Conservation (phyloP, 2,329 filamentous ascomycete species). For the Biscogniauxia marginata region DNA sequence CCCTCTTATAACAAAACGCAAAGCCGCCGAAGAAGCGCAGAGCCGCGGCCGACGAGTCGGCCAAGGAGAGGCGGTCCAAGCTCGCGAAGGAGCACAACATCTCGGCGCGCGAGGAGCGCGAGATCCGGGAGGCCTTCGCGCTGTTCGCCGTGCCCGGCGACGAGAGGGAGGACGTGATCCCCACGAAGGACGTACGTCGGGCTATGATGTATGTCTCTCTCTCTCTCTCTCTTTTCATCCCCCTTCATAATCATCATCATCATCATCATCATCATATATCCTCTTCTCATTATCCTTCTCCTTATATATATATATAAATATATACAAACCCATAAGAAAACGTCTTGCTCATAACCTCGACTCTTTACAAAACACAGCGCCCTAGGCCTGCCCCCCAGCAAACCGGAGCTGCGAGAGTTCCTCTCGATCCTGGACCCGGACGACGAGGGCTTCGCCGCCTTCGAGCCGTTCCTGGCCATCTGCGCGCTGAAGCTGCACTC, state of each 20-base stretch:
- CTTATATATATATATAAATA: not conserved
- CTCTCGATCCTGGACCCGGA: slow-evolving; percentile 81
- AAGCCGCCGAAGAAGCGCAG: slow-evolving; percentile 55
- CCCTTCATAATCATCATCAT: too few species aligned
- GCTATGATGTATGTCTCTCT: slow-evolving; percentile 63
- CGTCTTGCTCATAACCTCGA: not conserved
- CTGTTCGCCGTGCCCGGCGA: slow-evolving; percentile 74
- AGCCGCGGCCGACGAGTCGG: slow-evolving; percentile 28
- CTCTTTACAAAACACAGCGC: slow-evolving; percentile 55
- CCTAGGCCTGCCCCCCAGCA: slow-evolving; percentile 69
- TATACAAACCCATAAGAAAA: not conserved
- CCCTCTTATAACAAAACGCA: not conserved
- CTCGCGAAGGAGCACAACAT: slow-evolving; percentile 92
- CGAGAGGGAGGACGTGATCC: slow-evolving; percentile 71
- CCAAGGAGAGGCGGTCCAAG: slow-evolving; percentile 68
- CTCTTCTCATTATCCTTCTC: slow-evolving; percentile 1
- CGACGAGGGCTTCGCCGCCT: slow-evolving; percentile 72
- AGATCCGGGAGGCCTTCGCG: slow-evolving; percentile 87
- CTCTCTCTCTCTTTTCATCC: not conserved
- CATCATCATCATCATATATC: slow-evolving; percentile 2
- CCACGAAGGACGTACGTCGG: slow-evolving; percentile 65
- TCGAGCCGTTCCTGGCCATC: slow-evolving; percentile 80
- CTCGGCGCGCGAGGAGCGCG: slow-evolving; percentile 76
- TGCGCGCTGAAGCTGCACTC: slow-evolving; percentile 81
- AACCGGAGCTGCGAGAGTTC: slow-evolving; percentile 72